Percentiles rank a stretch among this genome's conserved stretches.
phyloP scores from a whole-genome alignment of 2,329 filamentous ascomycete species.

The Orbilia quercus region DNA sequence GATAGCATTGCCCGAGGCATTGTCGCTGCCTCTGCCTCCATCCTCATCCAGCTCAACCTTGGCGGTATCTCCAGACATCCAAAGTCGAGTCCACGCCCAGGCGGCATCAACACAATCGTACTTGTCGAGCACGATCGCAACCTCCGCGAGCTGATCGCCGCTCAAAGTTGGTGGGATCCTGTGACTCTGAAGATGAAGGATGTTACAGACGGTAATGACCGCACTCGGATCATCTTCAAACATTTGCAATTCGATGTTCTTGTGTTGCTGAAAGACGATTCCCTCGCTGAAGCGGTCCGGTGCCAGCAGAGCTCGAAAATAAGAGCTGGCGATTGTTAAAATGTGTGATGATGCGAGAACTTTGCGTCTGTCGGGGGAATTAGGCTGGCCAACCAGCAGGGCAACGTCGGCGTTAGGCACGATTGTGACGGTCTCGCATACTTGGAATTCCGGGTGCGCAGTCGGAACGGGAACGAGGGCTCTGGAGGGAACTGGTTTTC shows the following conservation, averaged over 20 bases:
- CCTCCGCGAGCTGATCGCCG: conserved; percentile 52
- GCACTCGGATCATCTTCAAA: conserved; percentile 53
- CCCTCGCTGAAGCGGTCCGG: conserved; percentile 51
- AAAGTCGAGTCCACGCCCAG: conserved; percentile 53
- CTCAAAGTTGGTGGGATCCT: conserved; percentile 39
- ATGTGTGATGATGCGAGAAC: conserved; percentile 49
- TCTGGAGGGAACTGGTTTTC: conserved; percentile 36
- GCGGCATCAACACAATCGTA: conserved; percentile 55
- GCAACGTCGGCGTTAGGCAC: conserved; percentile 49
- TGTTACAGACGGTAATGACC: conserved; percentile 50
- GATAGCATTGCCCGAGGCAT: conserved; percentile 24
- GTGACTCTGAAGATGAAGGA: conserved; percentile 49
- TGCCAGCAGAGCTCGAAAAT: conserved; percentile 47
- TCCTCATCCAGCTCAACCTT: conserved; percentile 46
- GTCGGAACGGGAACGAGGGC: conserved; percentile 31
- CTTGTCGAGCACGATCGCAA: conserved; percentile 53
- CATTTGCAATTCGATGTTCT: conserved; percentile 52
- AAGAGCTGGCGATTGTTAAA: conserved; percentile 49
- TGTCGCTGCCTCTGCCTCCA: conserved; percentile 22
- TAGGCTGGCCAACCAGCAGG: conserved; percentile 45
- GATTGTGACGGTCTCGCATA: conserved; percentile 42
- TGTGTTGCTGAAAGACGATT: conserved; percentile 49
- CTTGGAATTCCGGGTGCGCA: conserved; percentile 46
- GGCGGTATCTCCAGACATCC: conserved; percentile 49
- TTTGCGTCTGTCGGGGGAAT: conserved; percentile 37